These are phyloP conservation scores for Nicotiana attenuata DNA, from an alignment of 257 asterid species.

Conservation along the genomic window DNA sequence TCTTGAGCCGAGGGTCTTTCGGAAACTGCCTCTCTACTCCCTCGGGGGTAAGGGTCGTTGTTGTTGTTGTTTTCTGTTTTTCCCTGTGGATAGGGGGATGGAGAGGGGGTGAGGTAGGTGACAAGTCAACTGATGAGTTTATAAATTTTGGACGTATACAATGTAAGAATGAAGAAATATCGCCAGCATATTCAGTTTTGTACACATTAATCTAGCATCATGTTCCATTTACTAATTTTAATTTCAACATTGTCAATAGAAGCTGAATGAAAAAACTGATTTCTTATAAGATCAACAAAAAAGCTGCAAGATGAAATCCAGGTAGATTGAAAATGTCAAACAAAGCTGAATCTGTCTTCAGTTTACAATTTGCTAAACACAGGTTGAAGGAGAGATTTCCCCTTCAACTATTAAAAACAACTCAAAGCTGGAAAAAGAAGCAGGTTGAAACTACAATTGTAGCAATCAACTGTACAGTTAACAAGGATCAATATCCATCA, in stretches of 20 bases:
- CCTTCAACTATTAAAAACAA: conserved; percentile 8
- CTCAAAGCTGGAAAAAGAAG: neutral
- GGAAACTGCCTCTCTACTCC: too few species aligned
- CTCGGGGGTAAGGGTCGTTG: too few species aligned
- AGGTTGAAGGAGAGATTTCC: conserved; percentile 16
- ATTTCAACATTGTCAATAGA: neutral
- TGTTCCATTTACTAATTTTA: neutral
- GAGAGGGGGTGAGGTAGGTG: too few species aligned
- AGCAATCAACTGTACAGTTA: conserved; percentile 31
- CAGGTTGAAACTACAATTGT: conserved; percentile 11
- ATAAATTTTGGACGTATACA: neutral
- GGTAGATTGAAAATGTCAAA: neutral
- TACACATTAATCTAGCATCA: neutral
- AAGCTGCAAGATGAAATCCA: neutral
- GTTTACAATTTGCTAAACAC: neutral
- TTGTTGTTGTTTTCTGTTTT: too few species aligned
- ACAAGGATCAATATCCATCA: conserved; percentile 4
- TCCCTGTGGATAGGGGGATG: too few species aligned
- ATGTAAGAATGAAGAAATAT: too few species aligned
- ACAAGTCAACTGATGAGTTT: neutral
- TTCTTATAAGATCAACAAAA: neutral
- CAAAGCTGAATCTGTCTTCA: neutral
- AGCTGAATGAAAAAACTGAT: neutral
- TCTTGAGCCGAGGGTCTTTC: too few species aligned
- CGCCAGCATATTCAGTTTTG: neutral